These are phyloP conservation scores for Fusarium metavorans DNA, from an alignment of 2,329 filamentous ascomycete species.

Conservation along the genomic window DNA sequence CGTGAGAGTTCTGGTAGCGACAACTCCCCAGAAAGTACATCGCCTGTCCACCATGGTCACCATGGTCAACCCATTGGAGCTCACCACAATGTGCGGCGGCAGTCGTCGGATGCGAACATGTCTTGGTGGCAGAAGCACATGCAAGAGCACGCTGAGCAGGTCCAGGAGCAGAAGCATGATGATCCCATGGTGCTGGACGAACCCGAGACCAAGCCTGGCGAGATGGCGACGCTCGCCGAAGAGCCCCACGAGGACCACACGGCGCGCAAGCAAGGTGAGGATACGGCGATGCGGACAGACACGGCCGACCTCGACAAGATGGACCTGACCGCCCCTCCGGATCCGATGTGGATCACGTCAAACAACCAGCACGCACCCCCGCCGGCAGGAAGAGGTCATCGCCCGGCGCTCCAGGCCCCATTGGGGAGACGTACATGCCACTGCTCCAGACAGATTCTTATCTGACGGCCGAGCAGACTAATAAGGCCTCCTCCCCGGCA, in stretches of 20 bases:
- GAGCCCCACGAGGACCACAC: slow-evolving; percentile 33
- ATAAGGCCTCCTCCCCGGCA: slow-evolving; percentile 34
- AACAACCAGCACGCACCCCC: slow-evolving; percentile 43
- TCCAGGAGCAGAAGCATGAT: slow-evolving; percentile 58
- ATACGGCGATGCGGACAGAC: slow-evolving; percentile 51
- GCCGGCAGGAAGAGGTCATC: slow-evolving; percentile 45
- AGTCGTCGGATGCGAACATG: slow-evolving; percentile 72
- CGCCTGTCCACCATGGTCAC: slow-evolving; percentile 42
- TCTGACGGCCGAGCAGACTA: slow-evolving; percentile 34
- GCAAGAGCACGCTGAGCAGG: slow-evolving; percentile 79
- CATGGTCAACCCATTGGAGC: slow-evolving; percentile 42
- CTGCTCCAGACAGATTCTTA: slow-evolving; percentile 39
- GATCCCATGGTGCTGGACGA: slow-evolving; percentile 47
- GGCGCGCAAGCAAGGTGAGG: slow-evolving; percentile 29
- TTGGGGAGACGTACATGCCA: slow-evolving; percentile 44
- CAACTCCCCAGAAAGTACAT: slow-evolving; percentile 55
- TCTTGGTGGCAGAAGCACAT: slow-evolving; percentile 84
- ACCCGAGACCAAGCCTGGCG: slow-evolving; percentile 31
- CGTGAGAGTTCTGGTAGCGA: slow-evolving; percentile 73
- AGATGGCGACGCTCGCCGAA: slow-evolving; percentile 38
- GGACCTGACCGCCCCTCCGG: slow-evolving; percentile 54
- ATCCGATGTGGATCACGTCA: slow-evolving; percentile 57
- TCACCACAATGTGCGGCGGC: slow-evolving; percentile 57
- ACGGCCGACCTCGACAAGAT: slow-evolving; percentile 57
- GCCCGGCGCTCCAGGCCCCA: slow-evolving; percentile 38